phyloP scores from a whole-genome alignment of 1,284 basidiomycete genomes.

The Puccinia polysora region DNA sequence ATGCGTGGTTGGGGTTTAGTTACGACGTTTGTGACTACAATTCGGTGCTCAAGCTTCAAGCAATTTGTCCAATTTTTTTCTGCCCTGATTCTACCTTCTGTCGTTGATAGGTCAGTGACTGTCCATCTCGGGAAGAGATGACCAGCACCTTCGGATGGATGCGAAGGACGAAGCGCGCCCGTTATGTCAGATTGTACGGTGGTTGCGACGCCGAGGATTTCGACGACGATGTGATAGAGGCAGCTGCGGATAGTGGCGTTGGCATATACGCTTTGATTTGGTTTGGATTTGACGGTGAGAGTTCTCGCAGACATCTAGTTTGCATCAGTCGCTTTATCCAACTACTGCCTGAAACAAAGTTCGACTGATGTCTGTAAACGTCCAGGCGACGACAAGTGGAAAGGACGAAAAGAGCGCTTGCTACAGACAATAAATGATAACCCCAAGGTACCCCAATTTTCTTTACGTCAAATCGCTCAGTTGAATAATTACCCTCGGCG shows the following conservation, averaged over 20 bases:
- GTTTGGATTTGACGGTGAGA: constrained; percentile 57
- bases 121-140: constrained; percentile 11
- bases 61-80: too few species aligned
- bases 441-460: constrained; percentile 50
- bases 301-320: not conserved
- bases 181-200: constrained; percentile 70
- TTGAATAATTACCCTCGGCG: not conserved
- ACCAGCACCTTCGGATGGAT: constrained; percentile 63
- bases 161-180: constrained; percentile 60
- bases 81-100: too few species aligned
- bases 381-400: constrained; percentile 58
- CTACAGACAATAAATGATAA: constrained; percentile 62
- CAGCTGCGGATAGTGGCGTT: constrained; percentile 65
- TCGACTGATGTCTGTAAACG: not conserved
- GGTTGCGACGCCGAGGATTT: constrained; percentile 58
- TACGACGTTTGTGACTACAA: too few species aligned
- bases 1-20: too few species aligned
- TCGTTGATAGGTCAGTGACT: constrained; percentile 8
- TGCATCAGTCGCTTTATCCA: not conserved
- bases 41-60: too few species aligned
- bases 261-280: constrained; percentile 71
- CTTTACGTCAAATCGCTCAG: not conserved
- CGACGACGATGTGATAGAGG: constrained; percentile 63
- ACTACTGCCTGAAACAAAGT: not conserved
- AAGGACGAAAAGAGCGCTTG: constrained; percentile 59